Conservation (phyloP, 305 asterid genomes). For the Solanum aculeatissimum region DNA sequence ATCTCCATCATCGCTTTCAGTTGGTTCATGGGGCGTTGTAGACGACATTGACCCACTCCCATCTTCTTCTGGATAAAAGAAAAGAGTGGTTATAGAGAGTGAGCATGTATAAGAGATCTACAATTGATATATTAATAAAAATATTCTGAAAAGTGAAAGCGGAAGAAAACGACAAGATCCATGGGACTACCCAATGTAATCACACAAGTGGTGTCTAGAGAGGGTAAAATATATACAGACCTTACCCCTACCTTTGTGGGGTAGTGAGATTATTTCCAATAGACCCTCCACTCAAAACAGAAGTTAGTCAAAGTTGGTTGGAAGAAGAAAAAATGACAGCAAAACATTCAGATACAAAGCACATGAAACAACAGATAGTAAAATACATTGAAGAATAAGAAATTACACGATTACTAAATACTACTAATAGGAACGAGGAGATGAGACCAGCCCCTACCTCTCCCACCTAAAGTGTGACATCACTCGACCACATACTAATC, state of each 20-base stretch:
- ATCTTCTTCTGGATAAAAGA: conserved; percentile 24
- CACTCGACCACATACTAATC: background rate
- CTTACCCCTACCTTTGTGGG: background rate
- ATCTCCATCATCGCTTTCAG: conserved; percentile 33
- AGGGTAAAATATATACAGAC: background rate
- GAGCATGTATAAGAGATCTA: background rate
- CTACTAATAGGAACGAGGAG: background rate
- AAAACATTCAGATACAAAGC: background rate
- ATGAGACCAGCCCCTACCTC: background rate
- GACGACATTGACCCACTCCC: conserved; percentile 20
- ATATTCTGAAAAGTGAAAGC: background rate
- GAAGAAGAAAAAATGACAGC: background rate
- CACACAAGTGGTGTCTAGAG: background rate
- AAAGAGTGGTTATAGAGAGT: background rate
- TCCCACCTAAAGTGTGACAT: background rate
- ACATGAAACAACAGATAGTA: background rate
- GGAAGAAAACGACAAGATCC: background rate
- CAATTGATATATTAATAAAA: background rate
- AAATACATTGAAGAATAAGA: background rate
- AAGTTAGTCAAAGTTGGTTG: background rate
- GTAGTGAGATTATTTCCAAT: background rate
- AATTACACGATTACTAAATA: background rate
- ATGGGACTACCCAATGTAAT: background rate
- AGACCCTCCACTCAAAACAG: background rate
- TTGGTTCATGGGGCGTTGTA: conserved; percentile 14